phyloP scores from a whole-genome alignment of 305 asterid genomes.

The Withania somnifera region DNA sequence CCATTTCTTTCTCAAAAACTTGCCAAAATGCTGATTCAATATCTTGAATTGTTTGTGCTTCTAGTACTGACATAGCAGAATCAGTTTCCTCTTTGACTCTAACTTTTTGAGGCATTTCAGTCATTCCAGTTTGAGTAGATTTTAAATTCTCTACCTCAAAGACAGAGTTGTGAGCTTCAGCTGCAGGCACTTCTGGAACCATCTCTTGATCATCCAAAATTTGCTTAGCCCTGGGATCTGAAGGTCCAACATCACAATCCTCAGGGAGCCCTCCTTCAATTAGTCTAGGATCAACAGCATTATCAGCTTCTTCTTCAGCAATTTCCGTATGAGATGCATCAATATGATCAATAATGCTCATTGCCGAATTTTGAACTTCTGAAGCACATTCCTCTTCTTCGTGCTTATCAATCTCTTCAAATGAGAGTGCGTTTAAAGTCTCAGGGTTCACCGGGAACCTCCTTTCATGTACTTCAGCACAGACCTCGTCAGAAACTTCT shows the following conservation, averaged over 20 bases:
- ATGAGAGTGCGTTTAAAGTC: background rate
- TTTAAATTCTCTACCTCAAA: background rate
- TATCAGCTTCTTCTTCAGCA: constrained; percentile 11
- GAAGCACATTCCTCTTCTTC: constrained; percentile 23
- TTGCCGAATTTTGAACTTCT: constrained; percentile 16
- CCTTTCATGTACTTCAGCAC: constrained; percentile 12
- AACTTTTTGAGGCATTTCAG: constrained; percentile 3
- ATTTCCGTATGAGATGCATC: constrained; percentile 20
- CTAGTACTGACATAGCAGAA: constrained; percentile 5
- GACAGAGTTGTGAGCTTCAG: background rate
- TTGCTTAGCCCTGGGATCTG: constrained; percentile 5
- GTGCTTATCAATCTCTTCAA: constrained; percentile 15
- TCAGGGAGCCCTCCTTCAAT: constrained; percentile 6
- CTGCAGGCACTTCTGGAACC: background rate
- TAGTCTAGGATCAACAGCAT: constrained; percentile 15
- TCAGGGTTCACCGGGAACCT: constrained; percentile 12
- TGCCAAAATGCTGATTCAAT: background rate
- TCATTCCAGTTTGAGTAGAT: background rate
- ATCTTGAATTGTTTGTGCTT: constrained; percentile 2
- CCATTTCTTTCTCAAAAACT: background rate
- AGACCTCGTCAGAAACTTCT: constrained; percentile 10
- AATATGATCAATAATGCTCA: constrained; percentile 14
- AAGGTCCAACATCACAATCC: constrained; percentile 11
- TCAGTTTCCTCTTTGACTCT: background rate
- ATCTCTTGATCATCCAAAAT: constrained; percentile 15